These are phyloP conservation scores for Chalciporus pseudorubinellus DNA, from an alignment of 768 basidiomycete genomes.

Conservation along the genomic window DNA sequence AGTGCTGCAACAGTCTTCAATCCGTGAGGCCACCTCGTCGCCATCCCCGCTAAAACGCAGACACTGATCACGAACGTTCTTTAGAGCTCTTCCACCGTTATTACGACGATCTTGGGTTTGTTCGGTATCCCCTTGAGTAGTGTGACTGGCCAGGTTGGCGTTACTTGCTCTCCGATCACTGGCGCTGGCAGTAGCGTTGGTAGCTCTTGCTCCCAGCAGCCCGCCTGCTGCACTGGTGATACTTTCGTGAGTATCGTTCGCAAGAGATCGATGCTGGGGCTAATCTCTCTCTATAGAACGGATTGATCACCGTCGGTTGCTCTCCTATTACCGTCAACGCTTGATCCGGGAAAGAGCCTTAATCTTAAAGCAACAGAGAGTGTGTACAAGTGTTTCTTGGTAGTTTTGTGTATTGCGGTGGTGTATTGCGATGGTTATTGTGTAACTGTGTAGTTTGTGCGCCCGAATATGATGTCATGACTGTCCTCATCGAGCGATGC, in stretches of 20 bases:
- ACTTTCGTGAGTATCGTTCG: slow-evolving; percentile 7
- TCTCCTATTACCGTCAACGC: too few relatives aligned
- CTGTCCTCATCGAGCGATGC: too few relatives aligned
- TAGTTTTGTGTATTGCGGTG: background rate
- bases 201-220: slow-evolving; percentile 6
- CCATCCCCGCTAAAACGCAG: background rate
- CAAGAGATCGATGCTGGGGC: background rate
- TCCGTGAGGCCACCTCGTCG: background rate
- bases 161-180: background rate
- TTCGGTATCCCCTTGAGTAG: background rate
- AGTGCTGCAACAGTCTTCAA: background rate
- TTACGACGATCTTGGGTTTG: background rate
- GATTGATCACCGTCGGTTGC: background rate
- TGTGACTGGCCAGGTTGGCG: background rate
- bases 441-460: too few relatives aligned
- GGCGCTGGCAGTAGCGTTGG: background rate
- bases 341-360: too few relatives aligned
- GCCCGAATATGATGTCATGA: too few relatives aligned
- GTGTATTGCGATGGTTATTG: background rate
- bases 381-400: too few relatives aligned
- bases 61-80: background rate
- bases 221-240: slow-evolving; percentile 18
- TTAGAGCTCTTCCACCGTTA: background rate
- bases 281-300: background rate
- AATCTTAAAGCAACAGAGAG: too few relatives aligned